Conservation (phyloP, 495 filamentous ascomycete genomes). For the Terfezia boudieri region DNA sequence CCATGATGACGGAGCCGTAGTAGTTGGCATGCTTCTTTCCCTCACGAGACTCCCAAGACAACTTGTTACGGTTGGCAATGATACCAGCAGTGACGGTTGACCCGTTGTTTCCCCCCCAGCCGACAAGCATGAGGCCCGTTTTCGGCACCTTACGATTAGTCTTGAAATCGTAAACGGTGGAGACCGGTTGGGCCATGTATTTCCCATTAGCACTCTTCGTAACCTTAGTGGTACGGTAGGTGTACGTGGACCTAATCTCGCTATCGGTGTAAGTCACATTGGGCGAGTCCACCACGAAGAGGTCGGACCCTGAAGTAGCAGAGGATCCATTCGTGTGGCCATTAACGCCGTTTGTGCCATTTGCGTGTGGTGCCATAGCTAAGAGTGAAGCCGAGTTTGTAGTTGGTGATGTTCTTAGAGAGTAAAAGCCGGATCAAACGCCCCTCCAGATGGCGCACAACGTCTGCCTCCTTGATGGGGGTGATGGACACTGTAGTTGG, state of each 20-base stretch:
- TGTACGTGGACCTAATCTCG: constrained; percentile 78
- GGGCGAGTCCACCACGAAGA: constrained; percentile 75
- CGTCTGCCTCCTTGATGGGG: constrained; percentile 94
- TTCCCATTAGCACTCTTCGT: constrained; percentile 49
- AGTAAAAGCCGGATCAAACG: constrained; percentile 53
- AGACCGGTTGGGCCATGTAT: constrained; percentile 63
- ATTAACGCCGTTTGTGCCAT: constrained; percentile 47
- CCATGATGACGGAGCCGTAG: constrained; percentile 93
- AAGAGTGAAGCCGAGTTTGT: constrained; percentile 8
- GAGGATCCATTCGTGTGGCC: constrained; percentile 28
- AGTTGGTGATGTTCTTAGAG: constrained; percentile 27
- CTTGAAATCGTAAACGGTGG: constrained; percentile 92
- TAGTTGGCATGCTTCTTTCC: constrained; percentile 74
- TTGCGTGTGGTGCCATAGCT: constrained; percentile 89
- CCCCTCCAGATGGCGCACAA: constrained; percentile 67
- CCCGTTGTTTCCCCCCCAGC: constrained; percentile 97
- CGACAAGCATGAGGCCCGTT: constrained; percentile 91
- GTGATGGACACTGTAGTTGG: constrained; percentile 57
- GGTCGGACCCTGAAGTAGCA: constrained; percentile 25
- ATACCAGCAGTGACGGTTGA: constrained; percentile 94
- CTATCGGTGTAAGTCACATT: constrained; percentile 77
- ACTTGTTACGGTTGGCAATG: constrained; percentile 70
- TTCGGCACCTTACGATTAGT: constrained; percentile 83
- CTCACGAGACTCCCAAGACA: constrained; percentile 85
- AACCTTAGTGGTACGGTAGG: constrained; percentile 80